Base-by-base conservation (phyloP, 1,284 basidiomycete species). In the Volvariella volvacea region DNA sequence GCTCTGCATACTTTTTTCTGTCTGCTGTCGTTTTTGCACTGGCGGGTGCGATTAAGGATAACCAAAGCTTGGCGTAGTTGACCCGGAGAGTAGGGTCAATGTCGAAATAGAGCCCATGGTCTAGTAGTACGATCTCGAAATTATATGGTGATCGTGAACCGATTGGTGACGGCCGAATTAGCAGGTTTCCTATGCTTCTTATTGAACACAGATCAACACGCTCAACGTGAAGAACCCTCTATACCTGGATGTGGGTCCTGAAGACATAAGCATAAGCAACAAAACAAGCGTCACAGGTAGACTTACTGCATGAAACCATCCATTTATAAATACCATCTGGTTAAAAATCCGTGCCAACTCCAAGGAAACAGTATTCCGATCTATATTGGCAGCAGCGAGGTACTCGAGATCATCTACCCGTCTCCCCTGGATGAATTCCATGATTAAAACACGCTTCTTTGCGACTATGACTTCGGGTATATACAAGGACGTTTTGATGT, bases 241-340 rank as follows among this genome's bases (percentile, higher is more conserved):
- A 22, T 59, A 80, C 79, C 84, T 54, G 82, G 80, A 60, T 89
- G 86, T 16, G 87, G 86, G 55, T 88, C 86, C 83, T 86, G 52
- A 10, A 42, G 43, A 43, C 31, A 40, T 12, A 22, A 45, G 12
- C n/a, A 41, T 47, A 36, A 44, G 19, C 43, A 7, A 32, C 15
- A 12, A 32, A 14, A 12, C 20, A 9, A 46, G 16, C 31, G 34
- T 34, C 30, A 41, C 34, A 32, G 42, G 19, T 41, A 14, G 17
- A 65, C 80, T 58, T 56, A 86, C 88, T 25, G 80, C 88, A 66
- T 90, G 87, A 61, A 91, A 90, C 76, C 82, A 93, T 30, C 95
- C 95, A 60, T 97, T 91, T 32, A 97, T 63, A 58, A 98, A 97
- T 16, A 99, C 91, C 96, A 99, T 99, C 58, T 84, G 86, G 40